These are phyloP conservation scores for Wickerhamomyces kurtzmanii DNA, from an alignment of 805 yeast species.

Conservation along the genomic window DNA sequence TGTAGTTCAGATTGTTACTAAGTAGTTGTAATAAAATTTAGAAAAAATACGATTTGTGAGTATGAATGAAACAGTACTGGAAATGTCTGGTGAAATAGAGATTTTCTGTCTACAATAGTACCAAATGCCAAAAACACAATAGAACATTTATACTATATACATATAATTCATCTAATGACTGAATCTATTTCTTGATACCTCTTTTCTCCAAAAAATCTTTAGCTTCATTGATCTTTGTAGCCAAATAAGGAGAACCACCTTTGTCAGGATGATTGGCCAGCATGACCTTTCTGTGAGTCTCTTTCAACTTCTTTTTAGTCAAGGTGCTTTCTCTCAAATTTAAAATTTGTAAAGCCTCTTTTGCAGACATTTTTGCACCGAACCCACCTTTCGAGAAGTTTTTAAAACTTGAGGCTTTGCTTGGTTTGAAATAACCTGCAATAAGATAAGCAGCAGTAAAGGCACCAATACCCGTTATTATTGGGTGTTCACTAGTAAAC, in stretches of 20 bases:
- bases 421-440: slow-evolving; percentile 56
- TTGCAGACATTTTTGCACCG: slow-evolving; percentile 82
- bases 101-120: too few relatives aligned
- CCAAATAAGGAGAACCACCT: slow-evolving; percentile 86
- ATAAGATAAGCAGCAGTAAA: slow-evolving; percentile 52
- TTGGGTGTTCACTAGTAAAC: slow-evolving; percentile 69
- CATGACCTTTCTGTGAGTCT: slow-evolving; percentile 78
- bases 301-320: slow-evolving; percentile 57
- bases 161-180: too few relatives aligned
- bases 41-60: too few relatives aligned
- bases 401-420: slow-evolving; percentile 31
- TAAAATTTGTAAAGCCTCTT: slow-evolving; percentile 81
- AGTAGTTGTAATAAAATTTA: slow-evolving; percentile 26
- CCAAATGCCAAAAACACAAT: too few relatives aligned
- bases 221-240: slow-evolving; percentile 90
- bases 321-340: slow-evolving; percentile 60
- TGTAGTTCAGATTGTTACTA: slow-evolving; percentile 84
- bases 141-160: too few relatives aligned
- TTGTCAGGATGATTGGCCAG: slow-evolving; percentile 88
- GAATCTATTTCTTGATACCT: slow-evolving; percentile 17
- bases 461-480: slow-evolving; percentile 60
- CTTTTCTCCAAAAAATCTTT: slow-evolving; percentile 65
- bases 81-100: too few relatives aligned
- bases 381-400: slow-evolving; percentile 78
- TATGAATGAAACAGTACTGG: too few relatives aligned